These are phyloP conservation scores for Alternaria angustiovoidea DNA, from an alignment of 2,329 filamentous ascomycete genomes.

Conservation along the genomic window DNA sequence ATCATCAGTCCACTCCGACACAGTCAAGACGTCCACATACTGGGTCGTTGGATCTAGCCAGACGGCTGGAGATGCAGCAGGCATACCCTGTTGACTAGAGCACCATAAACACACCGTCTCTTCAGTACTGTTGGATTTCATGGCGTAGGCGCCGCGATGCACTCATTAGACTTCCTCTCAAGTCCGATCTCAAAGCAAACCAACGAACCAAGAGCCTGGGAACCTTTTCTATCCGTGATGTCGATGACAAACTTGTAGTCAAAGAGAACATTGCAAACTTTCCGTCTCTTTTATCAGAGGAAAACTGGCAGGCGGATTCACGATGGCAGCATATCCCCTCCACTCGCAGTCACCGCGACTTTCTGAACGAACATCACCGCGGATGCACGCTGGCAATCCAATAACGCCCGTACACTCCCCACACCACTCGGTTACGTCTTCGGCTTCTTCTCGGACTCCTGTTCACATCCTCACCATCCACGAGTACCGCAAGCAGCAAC, in stretches of 20 bases:
- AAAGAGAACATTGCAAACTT: background rate
- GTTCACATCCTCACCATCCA: constrained; percentile 49
- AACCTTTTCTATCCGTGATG: constrained; percentile 7
- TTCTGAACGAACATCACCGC: constrained; percentile 28
- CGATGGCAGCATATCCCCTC: constrained; percentile 31
- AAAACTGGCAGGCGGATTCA: constrained; percentile 8
- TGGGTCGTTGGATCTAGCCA: constrained; percentile 4
- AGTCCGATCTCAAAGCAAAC: constrained; percentile 15
- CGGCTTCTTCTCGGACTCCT: constrained; percentile 43
- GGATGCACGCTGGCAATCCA: constrained; percentile 25
- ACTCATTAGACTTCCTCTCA: constrained; percentile 20
- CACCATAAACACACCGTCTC: background rate
- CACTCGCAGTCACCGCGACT: constrained; percentile 37
- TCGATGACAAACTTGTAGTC: background rate
- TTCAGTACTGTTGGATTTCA: background rate
- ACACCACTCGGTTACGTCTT: constrained; percentile 47
- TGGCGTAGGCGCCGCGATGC: constrained; percentile 26
- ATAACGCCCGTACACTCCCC: constrained; percentile 49
- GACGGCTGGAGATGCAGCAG: background rate
- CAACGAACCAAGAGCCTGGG: constrained; percentile 15
- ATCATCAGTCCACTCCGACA: background rate
- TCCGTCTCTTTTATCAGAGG: background rate
- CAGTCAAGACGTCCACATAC: background rate
- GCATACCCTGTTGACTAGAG: background rate
- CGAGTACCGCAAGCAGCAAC: constrained; percentile 52